Base-by-base conservation (phyloP, 2,329 filamentous ascomycete genomes). In the Cladosporium austrohemisphaericum region DNA sequence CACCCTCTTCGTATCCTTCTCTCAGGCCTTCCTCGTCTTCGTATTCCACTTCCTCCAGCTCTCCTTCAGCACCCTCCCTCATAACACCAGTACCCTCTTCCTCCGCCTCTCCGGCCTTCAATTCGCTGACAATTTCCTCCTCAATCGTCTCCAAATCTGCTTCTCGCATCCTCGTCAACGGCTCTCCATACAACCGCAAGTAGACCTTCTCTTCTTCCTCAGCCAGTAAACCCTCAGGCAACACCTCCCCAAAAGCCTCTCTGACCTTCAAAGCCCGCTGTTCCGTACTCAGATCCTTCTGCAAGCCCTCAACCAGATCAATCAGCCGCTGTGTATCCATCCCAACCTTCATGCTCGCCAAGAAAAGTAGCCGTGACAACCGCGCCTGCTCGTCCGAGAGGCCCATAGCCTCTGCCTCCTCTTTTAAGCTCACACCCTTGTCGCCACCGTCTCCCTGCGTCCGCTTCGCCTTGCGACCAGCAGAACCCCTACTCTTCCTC, bases 131-230 rank as follows among this genome's bases (percentile, higher is more conserved):
- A 46, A 50, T n/a, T 35, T 52, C 52, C 26, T 60, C 49, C 48
- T 56, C 54, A 28, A 51, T 23, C 32, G 3, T 13, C 56, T 73
- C 72, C 40, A 69, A 60, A 46, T 49, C 52, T 51, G 33, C 51
- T 38, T 45, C 55, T 50, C 52, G 71, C 81, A 3, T 81, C 74
- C 65, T 85, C 80, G 49, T 84, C 81, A 87, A 65, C 1, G 90
- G 88, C 26, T 83, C 75, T 1, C 91, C 92, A 65, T 93, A 96
- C 13, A 95, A 71, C 55, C 89, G 77, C 62, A 86, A 82, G 67
- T 95, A 95, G 1, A 95, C 71, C 40, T 71, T 73, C 60, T 85
- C 83, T 65, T 95, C 90, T 46, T 85, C 79, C 1, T 77, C 74
- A 26, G 75, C 82, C 44, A 96, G 68, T 58, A 88, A 81, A 26